Conservation (phyloP, 2,329 filamentous ascomycete genomes). For the Hypoxylon sp. region DNA sequence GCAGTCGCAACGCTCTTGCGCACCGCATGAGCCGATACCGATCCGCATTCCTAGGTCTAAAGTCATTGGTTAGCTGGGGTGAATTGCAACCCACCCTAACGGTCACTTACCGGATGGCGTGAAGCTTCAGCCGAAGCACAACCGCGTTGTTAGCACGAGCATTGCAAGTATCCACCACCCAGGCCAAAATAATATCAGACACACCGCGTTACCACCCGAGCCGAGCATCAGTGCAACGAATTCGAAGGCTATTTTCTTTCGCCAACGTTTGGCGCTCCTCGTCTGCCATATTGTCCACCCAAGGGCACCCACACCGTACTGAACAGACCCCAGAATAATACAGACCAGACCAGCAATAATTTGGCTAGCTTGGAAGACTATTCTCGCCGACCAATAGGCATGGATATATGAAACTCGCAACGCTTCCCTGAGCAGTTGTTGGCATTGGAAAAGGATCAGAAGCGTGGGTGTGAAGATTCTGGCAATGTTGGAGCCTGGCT, state of each 20-base stretch:
- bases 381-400: slow-evolving; percentile 45
- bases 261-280: slow-evolving; percentile 44
- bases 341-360: slow-evolving; percentile 45
- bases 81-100: background rate
- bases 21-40: too few species aligned
- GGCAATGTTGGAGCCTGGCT: slow-evolving; percentile 46
- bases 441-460: slow-evolving; percentile 48
- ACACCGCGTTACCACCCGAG: slow-evolving; percentile 56
- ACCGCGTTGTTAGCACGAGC: slow-evolving; percentile 47
- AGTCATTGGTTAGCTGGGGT: slow-evolving; percentile 2
- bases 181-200: slow-evolving; percentile 64
- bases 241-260: slow-evolving; percentile 61
- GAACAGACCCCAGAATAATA: slow-evolving; percentile 39
- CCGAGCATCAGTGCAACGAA: slow-evolving; percentile 61
- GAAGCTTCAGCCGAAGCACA: slow-evolving; percentile 48
- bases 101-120: slow-evolving; percentile 7
- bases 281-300: slow-evolving; percentile 50
- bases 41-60: too few species aligned
- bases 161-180: slow-evolving; percentile 61
- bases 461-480: slow-evolving; percentile 49
- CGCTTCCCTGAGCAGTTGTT: slow-evolving; percentile 46
- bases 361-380: slow-evolving; percentile 43
- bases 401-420: slow-evolving; percentile 47
- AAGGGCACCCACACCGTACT: slow-evolving; percentile 16
- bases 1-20: background rate